These are phyloP conservation scores for Apiospora koreana DNA, from an alignment of 2,329 filamentous ascomycete genomes.

Conservation along the genomic window DNA sequence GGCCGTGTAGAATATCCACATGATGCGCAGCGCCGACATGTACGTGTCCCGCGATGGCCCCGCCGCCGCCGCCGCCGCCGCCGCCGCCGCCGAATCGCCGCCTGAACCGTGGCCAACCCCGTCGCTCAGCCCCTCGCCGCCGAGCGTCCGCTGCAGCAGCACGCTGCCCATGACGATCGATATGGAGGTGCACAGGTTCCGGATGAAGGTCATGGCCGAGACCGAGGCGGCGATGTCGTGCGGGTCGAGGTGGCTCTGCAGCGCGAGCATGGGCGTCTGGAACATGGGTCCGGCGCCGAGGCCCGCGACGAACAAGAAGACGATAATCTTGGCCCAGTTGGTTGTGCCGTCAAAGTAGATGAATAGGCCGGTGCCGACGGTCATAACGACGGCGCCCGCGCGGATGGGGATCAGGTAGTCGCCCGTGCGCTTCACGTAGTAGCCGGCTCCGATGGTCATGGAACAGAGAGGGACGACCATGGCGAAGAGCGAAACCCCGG, in stretches of 20 bases:
- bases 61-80: not conserved
- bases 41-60: not conserved
- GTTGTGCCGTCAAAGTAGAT: slow-evolving; percentile 49
- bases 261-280: slow-evolving; percentile 54
- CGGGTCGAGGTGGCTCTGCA: slow-evolving; percentile 50
- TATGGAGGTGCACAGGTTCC: slow-evolving; percentile 57
- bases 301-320: slow-evolving; percentile 46
- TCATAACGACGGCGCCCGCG: slow-evolving; percentile 44
- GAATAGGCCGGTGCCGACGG: slow-evolving; percentile 46
- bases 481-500: slow-evolving; percentile 43
- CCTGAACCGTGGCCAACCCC: not conserved
- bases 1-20: slow-evolving; percentile 14
- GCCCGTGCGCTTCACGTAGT: slow-evolving; percentile 41
- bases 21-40: not conserved
- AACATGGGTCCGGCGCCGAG: slow-evolving; percentile 54
- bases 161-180: slow-evolving; percentile 60
- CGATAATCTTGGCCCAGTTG: slow-evolving; percentile 33
- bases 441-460: slow-evolving; percentile 31
- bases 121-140: not conserved
- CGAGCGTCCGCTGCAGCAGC: slow-evolving; percentile 49
- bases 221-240: slow-evolving; percentile 56
- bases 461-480: slow-evolving; percentile 39
- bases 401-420: slow-evolving; percentile 48
- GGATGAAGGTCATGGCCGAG: slow-evolving; percentile 53
- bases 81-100: too few relatives aligned